Base-by-base conservation (phyloP, 106 monocot species). In the Acorus calamus region DNA sequence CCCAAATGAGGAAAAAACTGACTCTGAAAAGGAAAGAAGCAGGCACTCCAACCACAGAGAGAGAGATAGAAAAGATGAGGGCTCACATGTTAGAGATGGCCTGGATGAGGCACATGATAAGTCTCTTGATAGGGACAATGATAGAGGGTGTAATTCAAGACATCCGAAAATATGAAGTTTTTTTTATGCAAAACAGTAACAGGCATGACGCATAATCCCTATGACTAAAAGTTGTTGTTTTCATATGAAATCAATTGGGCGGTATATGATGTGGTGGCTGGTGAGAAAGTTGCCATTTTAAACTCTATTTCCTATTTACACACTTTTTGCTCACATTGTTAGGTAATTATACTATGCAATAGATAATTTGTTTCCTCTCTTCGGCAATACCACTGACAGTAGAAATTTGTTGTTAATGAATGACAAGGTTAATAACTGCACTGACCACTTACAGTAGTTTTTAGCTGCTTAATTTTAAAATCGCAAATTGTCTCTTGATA, bases 131-230 rank as follows among this genome's bases (percentile, higher is more conserved):
- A 11, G 80, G 56, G 81, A 84, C 42, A 81, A 73, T 53, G 72
- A 70, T 48, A 61, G 63, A 43, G 85, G 83, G n/a, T n/a, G n/a
- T n/a, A n/a, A n/a, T n/a, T n/a, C n/a, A 56, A 82, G 61, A 14
- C 79, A 53, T 42, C 52, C 11, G 91, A 85, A 60, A 98, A 79
- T 53, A 87, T 71, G 71, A 98, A 91, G 64, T 80, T 98, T 68
- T 67, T n/a, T 98, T 57, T 90, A 98, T 79, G 92, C 96, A 53
- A 98, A 98, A 55, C 96, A 98, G 56, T 98, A 67, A 98, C 91
- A 56, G 96, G 91, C 76, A 91, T 91, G 91, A n/a, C n/a, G n/a
- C n/a, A n/a, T n/a, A n/a, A 98, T 98, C 47, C 96, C 96, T 11
- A 87, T 80, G 78, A 98, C 96, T 3, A 98, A 98, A 85, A 98